phyloP scores from a whole-genome alignment of 139 green algal genomes.

The Chlorella sp. region DNA sequence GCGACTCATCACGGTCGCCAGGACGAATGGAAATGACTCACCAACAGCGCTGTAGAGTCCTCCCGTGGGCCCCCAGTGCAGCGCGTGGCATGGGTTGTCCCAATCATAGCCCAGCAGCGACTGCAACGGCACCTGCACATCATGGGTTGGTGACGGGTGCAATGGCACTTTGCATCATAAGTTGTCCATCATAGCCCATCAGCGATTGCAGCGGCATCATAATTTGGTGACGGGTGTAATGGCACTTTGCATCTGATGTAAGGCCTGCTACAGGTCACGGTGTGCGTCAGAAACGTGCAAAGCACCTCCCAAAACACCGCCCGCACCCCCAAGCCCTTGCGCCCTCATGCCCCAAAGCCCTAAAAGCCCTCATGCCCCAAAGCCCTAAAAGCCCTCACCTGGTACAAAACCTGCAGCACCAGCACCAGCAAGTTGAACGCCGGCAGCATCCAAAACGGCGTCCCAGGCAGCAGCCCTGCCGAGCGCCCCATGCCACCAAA shows the following conservation, averaged over 20 bases:
- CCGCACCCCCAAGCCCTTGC: not conserved
- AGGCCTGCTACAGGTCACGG: no score
- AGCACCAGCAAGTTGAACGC: constrained; percentile 72
- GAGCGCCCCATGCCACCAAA: no score
- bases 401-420: constrained; percentile 46
- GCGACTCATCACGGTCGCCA: no score
- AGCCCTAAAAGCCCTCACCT: constrained; percentile 21
- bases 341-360: not conserved
- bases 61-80: constrained; percentile 1
- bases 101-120: constrained; percentile 32
- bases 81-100: constrained; percentile 26
- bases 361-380: not conserved
- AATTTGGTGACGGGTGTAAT: no score
- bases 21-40: no score
- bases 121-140: constrained; percentile 38
- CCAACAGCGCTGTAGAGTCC: not conserved
- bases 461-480: not conserved
- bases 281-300: no score
- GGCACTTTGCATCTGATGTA: no score
- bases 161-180: no score
- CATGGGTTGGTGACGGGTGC: no score
- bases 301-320: no score
- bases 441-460: constrained; percentile 36
- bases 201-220: no score
- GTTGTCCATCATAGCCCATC: no score